These are phyloP conservation scores for Fusarium chlamydosporum DNA, from an alignment of 2,329 filamentous ascomycete genomes.

Conservation along the genomic window DNA sequence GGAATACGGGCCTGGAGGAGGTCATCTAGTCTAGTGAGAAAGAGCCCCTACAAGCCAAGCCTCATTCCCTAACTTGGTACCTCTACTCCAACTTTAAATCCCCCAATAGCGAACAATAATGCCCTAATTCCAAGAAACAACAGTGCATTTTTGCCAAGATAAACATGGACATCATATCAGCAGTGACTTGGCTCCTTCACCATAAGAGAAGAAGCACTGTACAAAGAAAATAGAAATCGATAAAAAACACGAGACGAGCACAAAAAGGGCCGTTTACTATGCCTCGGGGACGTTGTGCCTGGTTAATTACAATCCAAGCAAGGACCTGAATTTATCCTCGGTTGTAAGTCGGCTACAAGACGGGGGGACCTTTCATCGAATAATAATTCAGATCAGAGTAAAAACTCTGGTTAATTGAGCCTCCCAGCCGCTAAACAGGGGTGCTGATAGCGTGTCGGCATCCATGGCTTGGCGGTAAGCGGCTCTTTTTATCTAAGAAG, in stretches of 20 bases:
- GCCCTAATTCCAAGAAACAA: background rate
- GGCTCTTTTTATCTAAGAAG: conserved; percentile 32
- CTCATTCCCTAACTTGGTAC: background rate
- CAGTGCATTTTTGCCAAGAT: background rate
- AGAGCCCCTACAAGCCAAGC: background rate
- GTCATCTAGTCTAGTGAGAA: too few species aligned
- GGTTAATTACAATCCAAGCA: conserved; percentile 34
- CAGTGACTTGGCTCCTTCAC: too few species aligned
- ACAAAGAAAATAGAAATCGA: too few species aligned
- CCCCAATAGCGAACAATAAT: too few species aligned
- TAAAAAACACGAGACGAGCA: conserved; percentile 13
- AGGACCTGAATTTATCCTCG: conserved; percentile 43
- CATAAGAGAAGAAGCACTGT: too few species aligned
- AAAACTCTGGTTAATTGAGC: conserved; percentile 9
- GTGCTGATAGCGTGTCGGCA: conserved; percentile 27
- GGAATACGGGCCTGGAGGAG: conserved; percentile 13
- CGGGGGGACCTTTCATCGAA: conserved; percentile 23
- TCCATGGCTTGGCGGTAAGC: conserved; percentile 27
- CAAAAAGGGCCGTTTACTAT: conserved; percentile 27
- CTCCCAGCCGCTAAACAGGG: conserved; percentile 28
- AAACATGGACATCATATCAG: too few species aligned
- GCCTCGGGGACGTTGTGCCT: conserved; percentile 5
- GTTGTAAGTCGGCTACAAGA: conserved; percentile 44
- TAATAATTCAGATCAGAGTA: conserved; percentile 2
- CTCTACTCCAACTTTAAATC: background rate